A percentile compares a stretch with the other conserved stretches of the same genome.
phyloP scores from a whole-genome alignment of 1,139 yeast species.

The Hanseniaspora uvarum region DNA sequence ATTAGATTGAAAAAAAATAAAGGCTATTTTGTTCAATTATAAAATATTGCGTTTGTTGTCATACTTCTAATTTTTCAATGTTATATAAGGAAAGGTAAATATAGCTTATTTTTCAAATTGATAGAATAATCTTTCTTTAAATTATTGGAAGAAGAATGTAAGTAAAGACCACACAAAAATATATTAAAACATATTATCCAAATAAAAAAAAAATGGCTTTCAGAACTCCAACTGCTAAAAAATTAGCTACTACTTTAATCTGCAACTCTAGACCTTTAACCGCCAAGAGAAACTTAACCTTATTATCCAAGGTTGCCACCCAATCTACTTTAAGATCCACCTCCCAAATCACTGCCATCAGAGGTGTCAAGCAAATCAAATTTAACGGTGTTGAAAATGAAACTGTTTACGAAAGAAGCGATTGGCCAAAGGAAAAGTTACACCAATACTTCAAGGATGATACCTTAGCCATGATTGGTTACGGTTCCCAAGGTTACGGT shows the following conservation, averaged over 20 bases:
- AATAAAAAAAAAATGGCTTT: constrained; percentile 13
- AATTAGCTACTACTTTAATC: constrained; percentile 29
- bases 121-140: too few relatives aligned
- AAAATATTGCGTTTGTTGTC: background rate
- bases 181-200: background rate
- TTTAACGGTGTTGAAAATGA: constrained; percentile 85
- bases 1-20: background rate
- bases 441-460: constrained; percentile 95
- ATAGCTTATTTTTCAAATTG: too few relatives aligned
- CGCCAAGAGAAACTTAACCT: constrained; percentile 58
- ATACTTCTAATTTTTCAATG: background rate
- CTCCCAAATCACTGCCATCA: constrained; percentile 36
- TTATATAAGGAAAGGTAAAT: background rate
- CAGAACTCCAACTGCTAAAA: constrained; percentile 18
- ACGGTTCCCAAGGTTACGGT: constrained; percentile 99
- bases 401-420: constrained; percentile 94
- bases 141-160: too few relatives aligned
- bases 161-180: background rate
- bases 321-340: constrained; percentile 39
- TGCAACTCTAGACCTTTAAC: constrained; percentile 35
- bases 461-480: constrained; percentile 93
- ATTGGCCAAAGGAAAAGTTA: constrained; percentile 98
- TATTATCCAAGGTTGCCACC: constrained; percentile 44
- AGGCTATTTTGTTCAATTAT: background rate
- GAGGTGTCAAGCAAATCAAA: constrained; percentile 94